Percentiles rank a stretch among this genome's conserved stretches.
phyloP scores from a whole-genome alignment of 108 stramenopile genomes.

The Mayamaea pseudoterrestris region DNA sequence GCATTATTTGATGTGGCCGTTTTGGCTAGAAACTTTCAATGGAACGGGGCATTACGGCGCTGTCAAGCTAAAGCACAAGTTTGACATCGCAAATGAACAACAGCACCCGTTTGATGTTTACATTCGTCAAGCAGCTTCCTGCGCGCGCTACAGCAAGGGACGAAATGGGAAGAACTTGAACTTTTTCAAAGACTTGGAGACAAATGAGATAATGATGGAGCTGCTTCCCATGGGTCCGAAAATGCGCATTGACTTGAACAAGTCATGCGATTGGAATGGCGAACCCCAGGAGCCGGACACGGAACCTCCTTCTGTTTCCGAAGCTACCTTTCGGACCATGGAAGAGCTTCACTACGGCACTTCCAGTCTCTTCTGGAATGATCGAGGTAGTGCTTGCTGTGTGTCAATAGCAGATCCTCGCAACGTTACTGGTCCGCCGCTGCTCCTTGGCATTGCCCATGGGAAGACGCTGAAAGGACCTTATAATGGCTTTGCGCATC shows the following conservation, averaged over 20 bases:
- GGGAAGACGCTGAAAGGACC: neutral
- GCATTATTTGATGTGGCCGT: neutral
- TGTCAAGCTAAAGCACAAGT: neutral
- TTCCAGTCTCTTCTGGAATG: neutral
- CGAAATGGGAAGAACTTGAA: slow-evolving; percentile 1
- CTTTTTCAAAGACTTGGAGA: neutral
- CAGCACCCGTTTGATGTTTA: neutral
- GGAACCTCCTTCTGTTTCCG: neutral
- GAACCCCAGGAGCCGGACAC: neutral
- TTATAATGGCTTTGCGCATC: neutral
- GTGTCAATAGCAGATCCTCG: neutral
- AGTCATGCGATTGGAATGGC: neutral
- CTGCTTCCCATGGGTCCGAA: neutral
- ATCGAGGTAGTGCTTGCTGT: slow-evolving; percentile 11
- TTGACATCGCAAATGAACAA: neutral
- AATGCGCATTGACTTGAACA: neutral
- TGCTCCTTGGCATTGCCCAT: slow-evolving; percentile 7
- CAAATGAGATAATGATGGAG: neutral
- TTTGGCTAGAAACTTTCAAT: no score
- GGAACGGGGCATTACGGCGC: neutral
- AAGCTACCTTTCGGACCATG: neutral
- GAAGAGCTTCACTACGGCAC: neutral
- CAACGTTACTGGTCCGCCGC: neutral
- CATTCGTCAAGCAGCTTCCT: neutral
- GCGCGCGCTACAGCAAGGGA: neutral